Evolutionary conservation across 1,284 basidiomycete species (phyloP), one percentile per base, ranked within the genome.

Genomic region (Peniophora sp.): DNA sequence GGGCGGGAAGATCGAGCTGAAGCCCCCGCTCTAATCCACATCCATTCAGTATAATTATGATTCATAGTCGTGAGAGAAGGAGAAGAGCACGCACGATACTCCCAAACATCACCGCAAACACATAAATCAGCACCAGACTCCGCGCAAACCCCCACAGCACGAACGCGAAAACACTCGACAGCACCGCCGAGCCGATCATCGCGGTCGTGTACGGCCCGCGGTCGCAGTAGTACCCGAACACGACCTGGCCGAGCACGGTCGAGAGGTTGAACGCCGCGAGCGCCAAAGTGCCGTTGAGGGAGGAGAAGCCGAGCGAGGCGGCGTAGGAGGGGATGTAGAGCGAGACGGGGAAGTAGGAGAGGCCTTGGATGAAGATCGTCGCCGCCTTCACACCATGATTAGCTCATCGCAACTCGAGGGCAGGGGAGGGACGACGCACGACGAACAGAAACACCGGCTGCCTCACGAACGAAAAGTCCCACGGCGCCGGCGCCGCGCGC

Each of bases 271-370:
- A 51, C n/a, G 35, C 45, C 9, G 47, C 36, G 32, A 51, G 32
- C 2, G 37, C 50, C 20, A 48, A 17, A 1, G 47, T 44, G 5
- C 50, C 47, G 36, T 51, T 47, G 2, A 35, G 20, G 36, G 24
- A 24, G 3, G 47, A 51, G 23, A 47, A 44, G 6, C 47, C 50
- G 12, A 44, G 47, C 3, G 47, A 34, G 12, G 24, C 50, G 9
- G 24, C 35, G 20, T 51, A 51, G 5, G 46, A 35, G 6, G 50
- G 46, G 45, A 63, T 62, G 52, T 64, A 63, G 11, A 63, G 58
- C 39, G 62, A 64, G 32, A 61, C 62, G 20, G 60, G 61, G 58
- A 62, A 62, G 52, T 60, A 63, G 1, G 59, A 60, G 12, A 64
- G 52, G 9, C 60, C 60, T 56, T 64, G 62, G 17, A 64, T 48